phyloP scores from a whole-genome alignment of 1,139 yeast species.

The Lodderomyces margitis region DNA sequence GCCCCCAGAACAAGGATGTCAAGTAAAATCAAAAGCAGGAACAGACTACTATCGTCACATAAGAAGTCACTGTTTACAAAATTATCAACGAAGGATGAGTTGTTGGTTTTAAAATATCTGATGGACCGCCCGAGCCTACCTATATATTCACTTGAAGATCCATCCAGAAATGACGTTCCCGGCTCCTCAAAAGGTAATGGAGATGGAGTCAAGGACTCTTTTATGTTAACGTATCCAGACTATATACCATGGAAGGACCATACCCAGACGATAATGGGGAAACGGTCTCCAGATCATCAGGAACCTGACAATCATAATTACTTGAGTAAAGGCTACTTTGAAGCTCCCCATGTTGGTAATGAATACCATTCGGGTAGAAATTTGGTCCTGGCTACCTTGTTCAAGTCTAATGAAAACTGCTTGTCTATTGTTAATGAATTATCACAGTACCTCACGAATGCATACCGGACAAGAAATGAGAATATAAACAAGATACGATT shows the following conservation, averaged over 20 bases:
- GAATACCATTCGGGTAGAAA: conserved; percentile 53
- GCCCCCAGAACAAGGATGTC: conserved; percentile 22
- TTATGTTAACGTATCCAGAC: conserved; percentile 58
- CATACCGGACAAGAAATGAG: conserved; percentile 63
- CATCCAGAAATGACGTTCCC: neutral
- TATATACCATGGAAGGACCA: conserved; percentile 76
- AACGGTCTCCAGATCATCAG: conserved; percentile 5
- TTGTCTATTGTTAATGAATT: conserved; percentile 38
- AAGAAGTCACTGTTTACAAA: conserved; percentile 24
- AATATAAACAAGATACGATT: conserved; percentile 58
- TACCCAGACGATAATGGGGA: conserved; percentile 41
- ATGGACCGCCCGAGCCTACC: conserved; percentile 36
- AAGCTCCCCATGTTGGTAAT: conserved; percentile 58
- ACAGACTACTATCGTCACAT: conserved; percentile 33
- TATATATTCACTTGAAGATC: conserved; percentile 36
- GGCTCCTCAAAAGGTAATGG: neutral
- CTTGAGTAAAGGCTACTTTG: conserved; percentile 45
- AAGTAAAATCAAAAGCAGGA: conserved; percentile 30
- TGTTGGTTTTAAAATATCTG: conserved; percentile 34
- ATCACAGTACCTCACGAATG: conserved; percentile 55
- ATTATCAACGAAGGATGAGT: conserved; percentile 32
- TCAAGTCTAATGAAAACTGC: conserved; percentile 39
- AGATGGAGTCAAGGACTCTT: neutral
- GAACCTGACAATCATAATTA: conserved; percentile 25
- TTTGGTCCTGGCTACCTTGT: conserved; percentile 45